Conservation (phyloP, 257 asterid species). For the Thymus mandschuricus region DNA sequence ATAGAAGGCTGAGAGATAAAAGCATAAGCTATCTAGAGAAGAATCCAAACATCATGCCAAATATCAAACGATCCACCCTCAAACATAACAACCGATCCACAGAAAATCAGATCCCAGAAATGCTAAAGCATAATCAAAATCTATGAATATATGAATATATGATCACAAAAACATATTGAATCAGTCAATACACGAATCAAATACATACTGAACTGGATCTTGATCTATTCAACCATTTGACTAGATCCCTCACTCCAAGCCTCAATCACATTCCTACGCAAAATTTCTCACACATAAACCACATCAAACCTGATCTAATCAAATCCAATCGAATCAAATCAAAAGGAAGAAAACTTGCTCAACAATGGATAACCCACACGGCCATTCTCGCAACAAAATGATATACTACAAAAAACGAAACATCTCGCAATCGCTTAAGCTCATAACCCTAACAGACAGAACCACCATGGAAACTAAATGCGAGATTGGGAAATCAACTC, state of each 20-base stretch:
- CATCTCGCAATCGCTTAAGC: conserved; percentile 17
- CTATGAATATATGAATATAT: background rate
- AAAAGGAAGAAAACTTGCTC: conserved; percentile 3
- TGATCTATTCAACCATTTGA: conserved; percentile 21
- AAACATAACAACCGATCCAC: background rate
- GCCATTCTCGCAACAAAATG: background rate
- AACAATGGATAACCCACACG: background rate
- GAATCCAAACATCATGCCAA: background rate
- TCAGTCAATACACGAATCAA: conserved; percentile 22
- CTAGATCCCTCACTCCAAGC: conserved; percentile 13
- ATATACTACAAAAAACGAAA: background rate
- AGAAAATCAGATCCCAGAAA: conserved; percentile 17
- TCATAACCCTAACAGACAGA: background rate
- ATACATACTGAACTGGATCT: conserved; percentile 34
- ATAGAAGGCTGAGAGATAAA: too few relatives aligned
- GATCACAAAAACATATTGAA: conserved; percentile 18
- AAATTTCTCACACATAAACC: conserved; percentile 12
- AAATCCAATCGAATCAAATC: conserved; percentile 14
- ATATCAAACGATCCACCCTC: background rate
- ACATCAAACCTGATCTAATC: conserved; percentile 5
- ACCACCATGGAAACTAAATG: background rate
- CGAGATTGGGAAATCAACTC: conserved; percentile 37
- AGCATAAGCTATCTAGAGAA: background rate
- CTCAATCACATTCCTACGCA: conserved; percentile 22
- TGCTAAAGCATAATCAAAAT: conserved; percentile 22